phyloP scores from a whole-genome alignment of 257 asterid species.

The Eucommia ulmoides region DNA sequence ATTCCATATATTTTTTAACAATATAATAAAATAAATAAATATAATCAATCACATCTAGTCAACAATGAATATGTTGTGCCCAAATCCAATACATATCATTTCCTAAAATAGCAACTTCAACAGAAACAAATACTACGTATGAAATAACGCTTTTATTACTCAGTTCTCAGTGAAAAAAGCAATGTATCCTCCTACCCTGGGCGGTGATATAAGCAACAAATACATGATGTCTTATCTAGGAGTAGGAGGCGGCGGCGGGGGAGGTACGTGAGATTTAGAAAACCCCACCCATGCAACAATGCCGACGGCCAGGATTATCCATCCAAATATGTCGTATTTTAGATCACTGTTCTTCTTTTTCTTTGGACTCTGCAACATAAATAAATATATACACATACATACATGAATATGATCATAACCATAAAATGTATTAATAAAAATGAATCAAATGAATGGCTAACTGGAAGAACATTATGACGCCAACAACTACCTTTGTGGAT shows the following conservation, averaged over 20 bases:
- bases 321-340: conserved; percentile 40
- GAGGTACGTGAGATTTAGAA: conserved; percentile 40
- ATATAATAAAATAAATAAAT: too few species aligned
- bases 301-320: conserved; percentile 54
- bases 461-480: not conserved
- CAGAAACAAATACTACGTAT: not conserved
- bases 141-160: not conserved
- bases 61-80: too few species aligned
- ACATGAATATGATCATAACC: not conserved
- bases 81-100: not conserved
- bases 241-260: conserved; percentile 49
- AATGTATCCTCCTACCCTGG: not conserved
- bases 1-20: too few species aligned
- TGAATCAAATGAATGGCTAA: not conserved
- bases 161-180: not conserved
- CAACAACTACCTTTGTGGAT: not conserved
- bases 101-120: not conserved
- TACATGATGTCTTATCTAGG: conserved; percentile 24
- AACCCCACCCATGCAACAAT: conserved; percentile 44
- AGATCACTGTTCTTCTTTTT: conserved; percentile 36
- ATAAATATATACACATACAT: not conserved
- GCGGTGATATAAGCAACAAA: conserved; percentile 2
- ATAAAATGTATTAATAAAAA: not conserved
- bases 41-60: too few species aligned
- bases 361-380: conserved; percentile 19